These are phyloP conservation scores for Acer negundo DNA, from an alignment of 345 rosid species.

Conservation along the genomic window DNA sequence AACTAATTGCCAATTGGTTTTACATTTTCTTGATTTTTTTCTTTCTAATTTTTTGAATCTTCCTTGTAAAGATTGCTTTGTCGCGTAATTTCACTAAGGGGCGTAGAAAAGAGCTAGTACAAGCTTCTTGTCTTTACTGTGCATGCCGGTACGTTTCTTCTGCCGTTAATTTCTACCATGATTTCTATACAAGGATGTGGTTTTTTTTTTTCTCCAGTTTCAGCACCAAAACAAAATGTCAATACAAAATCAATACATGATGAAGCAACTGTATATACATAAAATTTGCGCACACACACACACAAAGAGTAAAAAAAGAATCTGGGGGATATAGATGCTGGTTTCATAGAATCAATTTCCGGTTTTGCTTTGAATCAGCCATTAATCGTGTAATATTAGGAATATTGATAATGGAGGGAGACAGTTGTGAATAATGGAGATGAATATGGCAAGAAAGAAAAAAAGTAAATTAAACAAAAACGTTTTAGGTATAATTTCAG, in stretches of 20 bases:
- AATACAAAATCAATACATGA: no score
- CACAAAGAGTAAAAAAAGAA: not conserved
- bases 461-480: not conserved
- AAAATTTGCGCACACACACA: not conserved
- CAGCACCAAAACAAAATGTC: not conserved
- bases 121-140: constrained; percentile 85
- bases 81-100: constrained; percentile 78
- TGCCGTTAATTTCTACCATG: not conserved
- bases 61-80: constrained; percentile 62
- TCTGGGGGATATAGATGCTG: no score
- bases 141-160: constrained; percentile 69
- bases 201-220: not conserved
- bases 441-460: not conserved
- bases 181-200: not conserved
- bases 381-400: no score
- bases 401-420: no score
- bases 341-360: no score
- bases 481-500: not conserved
- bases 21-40: not conserved
- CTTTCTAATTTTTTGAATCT: constrained; percentile 17
- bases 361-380: no score
- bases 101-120: constrained; percentile 80
- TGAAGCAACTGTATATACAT: no score
- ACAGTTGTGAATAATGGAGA: no score
- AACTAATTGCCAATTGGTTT: not conserved